These are phyloP conservation scores for Leonotis leonurus DNA, from an alignment of 257 asterid genomes.

Conservation along the genomic window DNA sequence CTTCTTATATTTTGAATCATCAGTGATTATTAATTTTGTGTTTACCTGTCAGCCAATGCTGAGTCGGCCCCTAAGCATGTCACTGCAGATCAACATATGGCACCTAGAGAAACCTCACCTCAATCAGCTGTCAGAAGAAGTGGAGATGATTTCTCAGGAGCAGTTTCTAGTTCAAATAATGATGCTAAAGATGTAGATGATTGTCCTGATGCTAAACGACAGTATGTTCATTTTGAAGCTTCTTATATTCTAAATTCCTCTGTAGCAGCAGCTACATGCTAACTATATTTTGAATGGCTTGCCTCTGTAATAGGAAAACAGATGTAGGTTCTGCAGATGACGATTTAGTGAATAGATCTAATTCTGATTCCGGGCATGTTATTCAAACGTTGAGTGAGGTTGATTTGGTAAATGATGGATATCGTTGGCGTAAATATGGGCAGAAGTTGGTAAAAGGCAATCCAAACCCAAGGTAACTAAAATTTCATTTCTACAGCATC, in stretches of 20 bases:
- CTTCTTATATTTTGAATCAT: not conserved
- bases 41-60: conserved; percentile 34
- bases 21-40: conserved; percentile 12
- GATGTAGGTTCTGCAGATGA: conserved; percentile 34
- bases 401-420: conserved; percentile 78
- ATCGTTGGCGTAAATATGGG: conserved; percentile 97
- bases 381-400: conserved; percentile 73
- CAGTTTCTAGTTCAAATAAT: conserved; percentile 27
- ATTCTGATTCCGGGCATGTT: conserved; percentile 49
- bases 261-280: conserved; percentile 7
- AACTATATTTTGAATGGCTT: conserved; percentile 1
- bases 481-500: conserved; percentile 12
- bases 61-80: conserved; percentile 25
- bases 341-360: conserved; percentile 36
- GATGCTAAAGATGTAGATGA: conserved; percentile 35
- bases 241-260: conserved; percentile 2
- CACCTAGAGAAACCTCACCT: conserved; percentile 23
- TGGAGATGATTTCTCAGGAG: conserved; percentile 26
- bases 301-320: conserved; percentile 53
- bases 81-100: conserved; percentile 28
- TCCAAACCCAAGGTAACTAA: conserved; percentile 81
- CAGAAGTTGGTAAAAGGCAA: conserved; percentile 93
- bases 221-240: conserved; percentile 47
- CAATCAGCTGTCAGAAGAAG: conserved; percentile 26
- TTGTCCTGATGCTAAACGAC: conserved; percentile 50